These are phyloP conservation scores for Colletotrichum spinosum DNA, from an alignment of 2,329 filamentous ascomycete species.

Conservation along the genomic window DNA sequence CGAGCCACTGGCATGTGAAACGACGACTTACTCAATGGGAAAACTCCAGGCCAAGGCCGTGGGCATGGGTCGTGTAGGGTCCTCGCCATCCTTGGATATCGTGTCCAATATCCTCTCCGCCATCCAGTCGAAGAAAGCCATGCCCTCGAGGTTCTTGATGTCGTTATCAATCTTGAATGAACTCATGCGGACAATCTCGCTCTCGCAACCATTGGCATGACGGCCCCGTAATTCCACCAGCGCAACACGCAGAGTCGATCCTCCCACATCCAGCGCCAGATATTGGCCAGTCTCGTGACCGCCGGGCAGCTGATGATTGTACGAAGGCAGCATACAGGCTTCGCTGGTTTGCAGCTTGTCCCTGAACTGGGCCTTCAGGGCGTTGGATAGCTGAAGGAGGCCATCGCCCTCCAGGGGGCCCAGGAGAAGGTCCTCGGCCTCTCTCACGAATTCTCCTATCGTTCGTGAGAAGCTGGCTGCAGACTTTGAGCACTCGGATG, in stretches of 20 bases:
- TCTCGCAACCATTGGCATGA: conserved; percentile 50
- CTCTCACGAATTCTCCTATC: conserved; percentile 65
- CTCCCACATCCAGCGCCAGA: conserved; percentile 75
- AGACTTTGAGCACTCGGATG: conserved; percentile 24
- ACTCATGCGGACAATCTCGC: conserved; percentile 65
- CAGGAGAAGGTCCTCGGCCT: conserved; percentile 65
- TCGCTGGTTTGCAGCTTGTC: conserved; percentile 63
- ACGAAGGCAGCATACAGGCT: conserved; percentile 74
- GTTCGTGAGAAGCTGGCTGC: conserved; percentile 43
- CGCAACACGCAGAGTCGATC: conserved; percentile 74
- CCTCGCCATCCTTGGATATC: conserved; percentile 54
- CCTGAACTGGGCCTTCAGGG: conserved; percentile 66
- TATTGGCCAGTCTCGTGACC: conserved; percentile 70
- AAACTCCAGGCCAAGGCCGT: conserved; percentile 78
- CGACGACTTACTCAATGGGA: conserved; percentile 70
- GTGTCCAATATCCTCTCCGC: conserved; percentile 69
- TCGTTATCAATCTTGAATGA: conserved; percentile 67
- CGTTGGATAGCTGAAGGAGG: conserved; percentile 59
- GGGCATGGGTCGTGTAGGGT: conserved; percentile 58
- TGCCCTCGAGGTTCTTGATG: conserved; percentile 68
- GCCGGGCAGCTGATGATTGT: conserved; percentile 72
- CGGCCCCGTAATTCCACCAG: conserved; percentile 69
- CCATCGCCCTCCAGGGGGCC: conserved; percentile 58
- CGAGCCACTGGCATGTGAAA: background rate
- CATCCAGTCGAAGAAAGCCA: conserved; percentile 77